Evolutionary conservation across 2,329 filamentous ascomycete genomes (phyloP).

Genomic region (Chaetomium globosum): DNA sequence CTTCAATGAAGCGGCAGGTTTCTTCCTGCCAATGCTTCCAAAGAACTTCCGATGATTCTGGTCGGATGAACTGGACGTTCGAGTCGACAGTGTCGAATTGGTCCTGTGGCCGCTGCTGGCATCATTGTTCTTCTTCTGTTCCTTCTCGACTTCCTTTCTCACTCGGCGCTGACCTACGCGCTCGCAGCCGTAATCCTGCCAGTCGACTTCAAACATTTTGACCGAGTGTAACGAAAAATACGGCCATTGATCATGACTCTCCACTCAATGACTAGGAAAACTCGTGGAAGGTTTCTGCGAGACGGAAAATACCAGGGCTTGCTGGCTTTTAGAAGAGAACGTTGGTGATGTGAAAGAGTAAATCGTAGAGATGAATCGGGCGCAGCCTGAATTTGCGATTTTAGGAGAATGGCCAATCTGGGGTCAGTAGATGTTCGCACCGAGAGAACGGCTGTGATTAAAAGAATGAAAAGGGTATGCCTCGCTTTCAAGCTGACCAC

Average conservation of each 20-base stretch:
- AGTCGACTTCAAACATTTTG: constrained; percentile 62
- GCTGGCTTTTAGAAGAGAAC: not conserved
- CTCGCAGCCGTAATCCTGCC: constrained; percentile 59
- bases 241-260: not conserved
- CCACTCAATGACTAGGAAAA: not conserved
- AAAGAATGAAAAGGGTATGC: not conserved
- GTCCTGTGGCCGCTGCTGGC: constrained; percentile 41
- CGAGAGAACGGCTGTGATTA: not conserved
- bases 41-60: constrained; percentile 51
- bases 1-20: constrained; percentile 33
- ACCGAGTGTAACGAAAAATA: not conserved
- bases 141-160: constrained; percentile 50
- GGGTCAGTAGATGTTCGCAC: not conserved
- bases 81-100: constrained; percentile 47
- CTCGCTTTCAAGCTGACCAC: not conserved
- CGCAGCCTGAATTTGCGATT: not conserved
- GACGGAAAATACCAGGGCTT: not conserved
- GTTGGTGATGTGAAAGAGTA: not conserved
- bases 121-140: constrained; percentile 39
- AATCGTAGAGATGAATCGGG: not conserved
- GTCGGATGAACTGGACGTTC: constrained; percentile 49
- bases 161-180: constrained; percentile 56
- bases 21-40: constrained; percentile 46
- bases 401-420: not conserved
- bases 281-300: not conserved